Evolutionary conservation across 2,329 filamentous ascomycete genomes (phyloP).

Genomic region (Botrytis paeoniae): DNA sequence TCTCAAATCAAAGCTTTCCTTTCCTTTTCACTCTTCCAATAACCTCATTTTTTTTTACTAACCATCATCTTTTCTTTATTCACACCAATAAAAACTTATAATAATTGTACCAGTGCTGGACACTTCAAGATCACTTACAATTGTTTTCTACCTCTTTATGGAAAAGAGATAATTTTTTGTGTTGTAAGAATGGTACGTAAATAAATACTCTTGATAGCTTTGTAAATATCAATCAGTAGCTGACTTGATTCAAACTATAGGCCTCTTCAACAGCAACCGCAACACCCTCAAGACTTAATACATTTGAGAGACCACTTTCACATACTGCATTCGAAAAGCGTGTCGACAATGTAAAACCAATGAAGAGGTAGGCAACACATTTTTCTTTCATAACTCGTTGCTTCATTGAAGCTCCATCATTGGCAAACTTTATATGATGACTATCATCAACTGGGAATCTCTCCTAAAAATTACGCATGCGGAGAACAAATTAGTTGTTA

Average conservation of each 20-base stretch:
- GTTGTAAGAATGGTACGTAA: constrained; percentile 35
- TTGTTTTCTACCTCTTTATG: constrained; percentile 23
- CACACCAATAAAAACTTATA: background rate
- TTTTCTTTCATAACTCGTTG: constrained; percentile 16
- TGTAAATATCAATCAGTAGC: background rate
- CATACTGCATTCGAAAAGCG: constrained; percentile 66
- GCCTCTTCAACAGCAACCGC: constrained; percentile 52
- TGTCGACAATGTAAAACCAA: constrained; percentile 78
- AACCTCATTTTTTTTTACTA: constrained; percentile 11
- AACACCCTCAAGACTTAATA: constrained; percentile 48
- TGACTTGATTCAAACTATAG: constrained; percentile 23
- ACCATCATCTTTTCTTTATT: constrained; percentile 12
- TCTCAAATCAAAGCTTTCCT: constrained; percentile 9
- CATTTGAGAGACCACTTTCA: background rate
- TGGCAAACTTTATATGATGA: constrained; percentile 63
- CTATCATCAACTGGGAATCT: constrained; percentile 98
- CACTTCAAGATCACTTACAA: constrained; percentile 28
- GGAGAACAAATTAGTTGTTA: constrained; percentile 83
- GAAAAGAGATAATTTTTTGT: constrained; percentile 25
- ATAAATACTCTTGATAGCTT: background rate
- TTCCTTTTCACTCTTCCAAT: background rate
- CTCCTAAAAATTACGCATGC: constrained; percentile 87
- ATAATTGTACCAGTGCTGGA: constrained; percentile 32
- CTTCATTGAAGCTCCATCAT: constrained; percentile 9
- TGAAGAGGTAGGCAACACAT: constrained; percentile 71